Base-by-base conservation (phyloP, 768 basidiomycete genomes). In the Sistotremastrum suecicum region DNA sequence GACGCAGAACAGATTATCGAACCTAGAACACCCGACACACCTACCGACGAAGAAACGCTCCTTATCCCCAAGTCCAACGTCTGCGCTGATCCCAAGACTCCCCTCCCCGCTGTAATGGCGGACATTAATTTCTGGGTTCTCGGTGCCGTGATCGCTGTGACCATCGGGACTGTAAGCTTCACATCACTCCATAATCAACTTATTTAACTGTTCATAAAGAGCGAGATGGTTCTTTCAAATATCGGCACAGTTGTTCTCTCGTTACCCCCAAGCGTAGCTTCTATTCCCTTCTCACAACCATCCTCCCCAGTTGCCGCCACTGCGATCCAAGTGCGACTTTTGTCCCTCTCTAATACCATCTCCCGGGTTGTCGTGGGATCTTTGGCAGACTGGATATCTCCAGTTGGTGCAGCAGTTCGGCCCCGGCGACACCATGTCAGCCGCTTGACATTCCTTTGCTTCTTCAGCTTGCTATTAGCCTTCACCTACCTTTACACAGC, bases 191-290 rank as follows among this genome's bases (percentile, higher is more conserved):
- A 20, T n/a, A 46, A 47, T 11, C 42, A 37, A 32, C 7, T 39
- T 31, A 31, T 42, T 39, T 28, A 48, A 45, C 32, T 3, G 34
- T 3, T 48, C 39, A 37, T 11, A 5, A 45, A 84, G 81, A 74
- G 72, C 40, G 84, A 87, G 59, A 87, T 85, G 83, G 69, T 89
- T 20, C 77, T 88, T 12, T 80, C 83, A 12, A 89, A 86, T 54
- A 78, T 89, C 41, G 85, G 83, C 35, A 76, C 80, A 1, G 81
- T 88, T 43, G 71, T 80, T 9, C 61, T 80, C 3, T 78, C 85
- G 9, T 69, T 86, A 34, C 74, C 76, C 6, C 55, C 61, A 37
- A 20, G 20, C 20, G 20, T 10, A 43, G 51, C 7, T 52, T 58
- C 12, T 28, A 48, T 4, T 31, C 36, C 28, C 39, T 56, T 5